Evolutionary conservation across 352 stramenopile species (phyloP).

Genomic region (Poterioochromonas sp.): DNA sequence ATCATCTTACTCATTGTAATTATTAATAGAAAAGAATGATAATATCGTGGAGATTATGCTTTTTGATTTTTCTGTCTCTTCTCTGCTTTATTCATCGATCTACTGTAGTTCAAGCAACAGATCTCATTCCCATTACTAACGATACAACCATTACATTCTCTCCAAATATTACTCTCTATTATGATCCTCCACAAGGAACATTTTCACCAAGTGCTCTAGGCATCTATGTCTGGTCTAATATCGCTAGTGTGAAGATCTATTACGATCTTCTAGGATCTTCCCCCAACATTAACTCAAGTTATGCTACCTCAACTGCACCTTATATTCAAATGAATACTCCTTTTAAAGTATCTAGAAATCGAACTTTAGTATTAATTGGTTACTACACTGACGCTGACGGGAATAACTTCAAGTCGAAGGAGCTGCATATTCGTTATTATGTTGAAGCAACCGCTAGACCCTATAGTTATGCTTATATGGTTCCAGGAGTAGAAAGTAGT

Average conservation of each 20-base stretch:
- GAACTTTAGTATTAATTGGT: not conserved
- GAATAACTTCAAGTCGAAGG: not conserved
- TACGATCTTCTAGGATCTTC: not conserved
- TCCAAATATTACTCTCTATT: not conserved
- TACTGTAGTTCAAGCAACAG: no score
- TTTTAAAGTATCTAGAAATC: not conserved
- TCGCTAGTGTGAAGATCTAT: not conserved
- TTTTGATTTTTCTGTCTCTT: no score
- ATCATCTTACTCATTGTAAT: no score
- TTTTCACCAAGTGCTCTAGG: slow-evolving; percentile 1
- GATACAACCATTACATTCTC: not conserved
- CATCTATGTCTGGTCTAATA: not conserved
- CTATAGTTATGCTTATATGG: slow-evolving; percentile 18
- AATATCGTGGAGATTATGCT: no score
- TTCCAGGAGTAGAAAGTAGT: slow-evolving; percentile 18
- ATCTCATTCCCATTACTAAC: not conserved
- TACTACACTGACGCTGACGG: not conserved
- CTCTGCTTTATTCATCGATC: no score
- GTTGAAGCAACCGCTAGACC: not conserved
- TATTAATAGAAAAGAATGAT: no score
- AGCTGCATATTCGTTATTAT: not conserved
- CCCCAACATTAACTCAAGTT: not conserved
- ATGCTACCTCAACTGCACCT: not conserved
- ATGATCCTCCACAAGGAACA: not conserved
- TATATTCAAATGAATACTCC: slow-evolving; percentile 13